Base-by-base conservation (phyloP, 495 filamentous ascomycete species). In the Saxophila tyrrhenica region DNA sequence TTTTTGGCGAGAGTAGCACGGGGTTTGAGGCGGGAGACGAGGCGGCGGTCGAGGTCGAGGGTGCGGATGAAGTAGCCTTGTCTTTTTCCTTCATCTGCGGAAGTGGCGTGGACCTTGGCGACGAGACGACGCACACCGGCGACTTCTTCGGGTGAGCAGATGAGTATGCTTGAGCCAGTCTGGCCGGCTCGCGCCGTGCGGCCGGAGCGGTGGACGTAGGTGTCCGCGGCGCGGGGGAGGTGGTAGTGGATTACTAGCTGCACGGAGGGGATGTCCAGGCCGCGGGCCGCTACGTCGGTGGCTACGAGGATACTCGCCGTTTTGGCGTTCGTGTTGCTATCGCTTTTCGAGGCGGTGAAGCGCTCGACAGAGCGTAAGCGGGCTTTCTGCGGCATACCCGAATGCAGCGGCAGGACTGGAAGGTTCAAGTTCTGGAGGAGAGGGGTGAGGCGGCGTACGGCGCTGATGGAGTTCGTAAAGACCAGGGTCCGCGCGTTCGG, bases 331-430 rank as follows among this genome's bases (percentile, higher is more conserved):
- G 3, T 57, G 7, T n/a, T 17, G 11, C n/a, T 25, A 17, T 44
- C 50, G 8, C 24, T 48, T 13, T 17, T n/a, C 3, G 54, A 24
- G 16, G 79, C 70, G 11, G 70, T 70, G 70, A 97, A 97, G 21
- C 87, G 84, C 64, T 98, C 92, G 9, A 98, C 75, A 15, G 88
- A 91, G 43, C 92, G 83, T 19, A 98, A 75, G 24, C 92, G 88
- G n/a, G 92, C 89, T 67, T 97, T 97, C 69, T 97, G 94, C 7
- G 82, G 76, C 92, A 98, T 97, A 58, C 85, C 83, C 0, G 89
- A 95, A 67, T 98, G 92, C 10, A 98, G 75, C 0, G 84, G 79
- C 20, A 85, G 74, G 15, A 85, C 86, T 7, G 81, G 82, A 16
- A 95, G 79, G 56, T 82, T 77, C 20, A 98, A 81, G 51, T 82